Evolutionary conservation across 805 yeast genomes (phyloP).

Genomic region (Metschnikowia cerradonensis): DNA sequence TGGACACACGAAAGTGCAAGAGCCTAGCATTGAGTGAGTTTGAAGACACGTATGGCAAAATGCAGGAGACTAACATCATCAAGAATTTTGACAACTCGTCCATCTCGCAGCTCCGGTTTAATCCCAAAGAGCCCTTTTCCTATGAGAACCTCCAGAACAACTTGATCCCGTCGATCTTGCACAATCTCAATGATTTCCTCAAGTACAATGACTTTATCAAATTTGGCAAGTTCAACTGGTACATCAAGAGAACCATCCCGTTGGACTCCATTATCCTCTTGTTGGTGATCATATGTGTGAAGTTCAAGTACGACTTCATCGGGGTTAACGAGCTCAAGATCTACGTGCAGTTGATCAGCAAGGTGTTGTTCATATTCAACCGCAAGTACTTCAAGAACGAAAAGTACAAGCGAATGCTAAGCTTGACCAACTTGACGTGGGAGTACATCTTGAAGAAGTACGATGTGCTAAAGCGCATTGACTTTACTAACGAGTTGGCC

Average conservation of each 20-base stretch:
- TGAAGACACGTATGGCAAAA: constrained; percentile 39
- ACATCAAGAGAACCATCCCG: constrained; percentile 56
- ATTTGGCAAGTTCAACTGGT: constrained; percentile 58
- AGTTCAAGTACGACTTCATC: constrained; percentile 43
- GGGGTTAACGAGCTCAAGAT: constrained; percentile 33
- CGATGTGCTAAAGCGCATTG: constrained; percentile 28
- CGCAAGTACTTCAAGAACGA: constrained; percentile 45
- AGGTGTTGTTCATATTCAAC: constrained; percentile 39
- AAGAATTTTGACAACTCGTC: constrained; percentile 35
- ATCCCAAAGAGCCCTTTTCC: constrained; percentile 38
- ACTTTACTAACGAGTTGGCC: constrained; percentile 18
- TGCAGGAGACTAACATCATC: constrained; percentile 37
- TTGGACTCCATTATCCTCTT: constrained; percentile 53
- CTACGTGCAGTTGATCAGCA: constrained; percentile 39
- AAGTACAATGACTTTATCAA: constrained; percentile 49
- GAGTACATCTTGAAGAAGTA: constrained; percentile 38
- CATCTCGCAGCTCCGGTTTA: constrained; percentile 33
- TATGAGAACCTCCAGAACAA: constrained; percentile 51
- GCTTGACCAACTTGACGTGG: constrained; percentile 42
- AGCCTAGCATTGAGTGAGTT: constrained; percentile 31
- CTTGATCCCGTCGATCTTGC: constrained; percentile 53
- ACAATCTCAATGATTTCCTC: constrained; percentile 52
- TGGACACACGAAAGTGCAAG: constrained; percentile 19
- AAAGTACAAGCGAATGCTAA: constrained; percentile 42
- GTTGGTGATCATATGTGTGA: constrained; percentile 50